Conservation (phyloP, 208 protist genomes). For the Leishmania martiniquensis region DNA sequence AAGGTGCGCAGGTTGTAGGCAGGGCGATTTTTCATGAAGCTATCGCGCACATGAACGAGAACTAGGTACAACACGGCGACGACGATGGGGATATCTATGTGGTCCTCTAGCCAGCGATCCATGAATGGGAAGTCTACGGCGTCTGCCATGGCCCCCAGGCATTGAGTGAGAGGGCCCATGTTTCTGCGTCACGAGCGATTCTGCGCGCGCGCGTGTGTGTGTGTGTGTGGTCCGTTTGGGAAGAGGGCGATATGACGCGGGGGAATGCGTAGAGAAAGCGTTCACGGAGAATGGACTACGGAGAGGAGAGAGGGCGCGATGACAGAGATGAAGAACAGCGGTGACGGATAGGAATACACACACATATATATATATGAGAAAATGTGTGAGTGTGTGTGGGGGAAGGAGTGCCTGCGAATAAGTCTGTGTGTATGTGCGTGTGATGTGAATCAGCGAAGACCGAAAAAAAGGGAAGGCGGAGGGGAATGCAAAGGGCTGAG, state of each 20-base stretch:
- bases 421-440: too few relatives aligned
- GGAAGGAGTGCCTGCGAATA: too few relatives aligned
- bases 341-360: neutral
- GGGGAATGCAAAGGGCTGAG: too few relatives aligned
- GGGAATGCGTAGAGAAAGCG: too few relatives aligned
- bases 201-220: neutral
- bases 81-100: conserved; percentile 52
- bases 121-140: conserved; percentile 26
- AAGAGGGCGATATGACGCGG: too few relatives aligned
- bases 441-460: too few relatives aligned
- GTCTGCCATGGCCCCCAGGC: conserved; percentile 28
- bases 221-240: neutral
- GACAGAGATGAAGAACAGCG: neutral
- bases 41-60: conserved; percentile 39
- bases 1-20: conserved; percentile 59
- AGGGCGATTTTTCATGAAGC: conserved; percentile 44
- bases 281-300: neutral
- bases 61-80: conserved; percentile 43
- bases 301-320: neutral
- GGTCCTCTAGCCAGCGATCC: conserved; percentile 36
- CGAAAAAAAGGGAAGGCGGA: too few relatives aligned
- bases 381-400: too few relatives aligned
- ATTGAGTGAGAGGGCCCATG: conserved; percentile 32
- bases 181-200: neutral
- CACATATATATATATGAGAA: neutral